These are phyloP conservation scores for Vigna nakashimae DNA, from an alignment of 306 rosid genomes.

Conservation along the genomic window DNA sequence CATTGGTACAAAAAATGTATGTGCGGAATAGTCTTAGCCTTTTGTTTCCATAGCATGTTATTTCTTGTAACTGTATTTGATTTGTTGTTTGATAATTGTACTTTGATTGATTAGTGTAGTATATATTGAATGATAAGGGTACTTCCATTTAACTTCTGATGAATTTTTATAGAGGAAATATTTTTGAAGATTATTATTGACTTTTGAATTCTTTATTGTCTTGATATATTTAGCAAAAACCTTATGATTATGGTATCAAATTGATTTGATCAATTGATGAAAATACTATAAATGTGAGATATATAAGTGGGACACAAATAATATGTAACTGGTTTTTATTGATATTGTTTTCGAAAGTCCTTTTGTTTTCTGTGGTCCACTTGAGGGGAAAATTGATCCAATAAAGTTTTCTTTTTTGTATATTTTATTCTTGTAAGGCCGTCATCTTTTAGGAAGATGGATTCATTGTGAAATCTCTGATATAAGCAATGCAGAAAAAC, in stretches of 20 bases:
- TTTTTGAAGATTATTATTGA: conserved; percentile 24
- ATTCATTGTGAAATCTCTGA: conserved; percentile 27
- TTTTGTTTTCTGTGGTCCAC: conserved; percentile 19
- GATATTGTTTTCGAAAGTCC: background rate
- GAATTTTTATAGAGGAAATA: conserved; percentile 6
- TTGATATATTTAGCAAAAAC: conserved; percentile 21
- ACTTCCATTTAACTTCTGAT: conserved; percentile 26
- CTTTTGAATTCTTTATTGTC: conserved; percentile 27
- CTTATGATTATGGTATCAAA: background rate
- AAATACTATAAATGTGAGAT: background rate
- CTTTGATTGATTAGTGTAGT: conserved; percentile 22
- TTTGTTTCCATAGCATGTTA: conserved; percentile 34
- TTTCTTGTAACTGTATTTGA: conserved; percentile 24
- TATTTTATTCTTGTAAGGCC: conserved; percentile 3
- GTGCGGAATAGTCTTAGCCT: conserved; percentile 48
- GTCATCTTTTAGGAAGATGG: conserved; percentile 36
- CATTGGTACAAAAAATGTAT: conserved; percentile 71
- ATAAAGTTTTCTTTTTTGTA: background rate
- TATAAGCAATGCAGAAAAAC: conserved; percentile 16
- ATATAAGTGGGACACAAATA: conserved; percentile 23
- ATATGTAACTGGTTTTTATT: background rate
- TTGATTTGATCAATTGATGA: background rate
- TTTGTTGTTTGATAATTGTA: background rate
- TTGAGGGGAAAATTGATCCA: conserved; percentile 19
- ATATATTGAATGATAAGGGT: conserved; percentile 38